These are phyloP conservation scores for Globisporangium megalacanthum DNA, from an alignment of 352 stramenopile genomes.

Conservation along the genomic window DNA sequence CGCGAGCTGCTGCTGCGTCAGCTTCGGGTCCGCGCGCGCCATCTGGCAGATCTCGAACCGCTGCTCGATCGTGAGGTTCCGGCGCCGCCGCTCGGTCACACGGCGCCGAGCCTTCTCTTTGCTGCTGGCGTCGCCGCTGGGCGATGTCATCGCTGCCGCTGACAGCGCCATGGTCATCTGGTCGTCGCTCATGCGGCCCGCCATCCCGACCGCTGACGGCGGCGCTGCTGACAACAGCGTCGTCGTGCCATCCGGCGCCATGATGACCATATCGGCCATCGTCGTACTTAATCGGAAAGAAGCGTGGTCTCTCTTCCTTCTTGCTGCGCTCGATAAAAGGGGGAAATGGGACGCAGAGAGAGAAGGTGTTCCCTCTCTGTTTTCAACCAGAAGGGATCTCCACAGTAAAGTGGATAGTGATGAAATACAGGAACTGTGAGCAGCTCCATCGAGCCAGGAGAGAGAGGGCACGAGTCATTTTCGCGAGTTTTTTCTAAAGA, in stretches of 20 bases:
- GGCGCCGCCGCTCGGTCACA: not conserved
- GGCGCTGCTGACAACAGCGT: not conserved
- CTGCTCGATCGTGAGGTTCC: slow-evolving; percentile 80
- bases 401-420: too few species aligned
- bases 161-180: too few species aligned
- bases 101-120: slow-evolving; percentile 1
- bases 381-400: not conserved
- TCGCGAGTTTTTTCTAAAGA: too few species aligned
- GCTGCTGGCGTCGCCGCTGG: not conserved
- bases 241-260: not conserved
- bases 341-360: not conserved
- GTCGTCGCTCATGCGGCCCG: not conserved
- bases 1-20: slow-evolving; percentile 66
- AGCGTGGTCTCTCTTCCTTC: not conserved
- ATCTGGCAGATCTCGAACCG: slow-evolving; percentile 77
- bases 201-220: not conserved
- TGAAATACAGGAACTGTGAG: too few species aligned
- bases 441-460: too few species aligned
- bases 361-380: not conserved
- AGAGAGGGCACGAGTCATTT: too few species aligned
- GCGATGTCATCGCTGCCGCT: not conserved
- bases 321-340: slow-evolving; percentile 1
- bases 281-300: not conserved
- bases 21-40: slow-evolving; percentile 60
- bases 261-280: slow-evolving; percentile 2